Evolutionary conservation across 306 rosid species (phyloP).

Genomic region (Cucumis cinereus): DNA sequence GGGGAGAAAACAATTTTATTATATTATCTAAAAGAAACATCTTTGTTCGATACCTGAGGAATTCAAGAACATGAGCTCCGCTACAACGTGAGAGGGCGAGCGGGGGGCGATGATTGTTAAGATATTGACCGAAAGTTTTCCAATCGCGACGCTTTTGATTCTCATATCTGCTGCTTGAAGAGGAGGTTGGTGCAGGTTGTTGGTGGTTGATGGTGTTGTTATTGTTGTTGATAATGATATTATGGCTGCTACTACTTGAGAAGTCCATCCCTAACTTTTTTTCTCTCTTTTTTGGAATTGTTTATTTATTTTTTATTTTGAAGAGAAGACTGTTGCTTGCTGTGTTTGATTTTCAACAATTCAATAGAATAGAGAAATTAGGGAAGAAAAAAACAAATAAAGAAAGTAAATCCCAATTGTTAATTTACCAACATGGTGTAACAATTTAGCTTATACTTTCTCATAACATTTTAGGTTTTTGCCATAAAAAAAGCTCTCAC

Average conservation of each 20-base stretch:
- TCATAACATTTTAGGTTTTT: background rate
- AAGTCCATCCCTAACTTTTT: background rate
- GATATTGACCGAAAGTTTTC: constrained; percentile 12
- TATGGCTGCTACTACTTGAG: background rate
- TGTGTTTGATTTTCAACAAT: background rate
- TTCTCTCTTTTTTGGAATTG: background rate
- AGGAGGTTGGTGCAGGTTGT: background rate
- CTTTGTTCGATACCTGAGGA: constrained; percentile 2
- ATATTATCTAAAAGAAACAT: too few species aligned
- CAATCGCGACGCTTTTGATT: constrained; percentile 14
- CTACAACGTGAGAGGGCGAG: constrained; percentile 9
- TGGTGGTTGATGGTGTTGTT: background rate
- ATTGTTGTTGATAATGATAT: background rate
- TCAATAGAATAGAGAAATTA: background rate
- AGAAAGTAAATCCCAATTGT: background rate
- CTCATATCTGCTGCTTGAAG: constrained; percentile 11
- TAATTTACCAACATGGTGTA: background rate
- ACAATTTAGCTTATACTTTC: background rate
- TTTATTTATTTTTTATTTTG: background rate
- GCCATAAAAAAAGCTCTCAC: background rate
- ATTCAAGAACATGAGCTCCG: constrained; percentile 12
- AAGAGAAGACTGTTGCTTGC: background rate
- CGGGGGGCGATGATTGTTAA: constrained; percentile 10
- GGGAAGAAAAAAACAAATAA: background rate
- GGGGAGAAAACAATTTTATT: too few species aligned